phyloP scores from a whole-genome alignment of 1,139 yeast species.

The Sugiyamaella sp. region DNA sequence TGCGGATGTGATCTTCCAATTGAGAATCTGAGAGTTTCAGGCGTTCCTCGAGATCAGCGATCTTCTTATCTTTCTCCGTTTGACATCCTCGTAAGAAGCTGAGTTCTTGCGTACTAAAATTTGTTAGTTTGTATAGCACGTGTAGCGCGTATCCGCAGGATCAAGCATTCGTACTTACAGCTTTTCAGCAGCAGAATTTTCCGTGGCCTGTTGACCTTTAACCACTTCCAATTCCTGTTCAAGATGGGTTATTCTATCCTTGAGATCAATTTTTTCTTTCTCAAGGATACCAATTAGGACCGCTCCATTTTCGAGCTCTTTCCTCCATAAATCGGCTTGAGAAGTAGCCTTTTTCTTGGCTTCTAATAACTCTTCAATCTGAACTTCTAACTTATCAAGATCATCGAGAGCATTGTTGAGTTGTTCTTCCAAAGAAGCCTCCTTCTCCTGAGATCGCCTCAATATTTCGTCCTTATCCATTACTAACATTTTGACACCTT shows the following conservation, averaged over 20 bases:
- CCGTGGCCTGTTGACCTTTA: conserved; percentile 23
- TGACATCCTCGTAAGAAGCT: conserved; percentile 32
- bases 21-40: conserved; percentile 43
- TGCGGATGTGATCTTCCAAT: conserved; percentile 44
- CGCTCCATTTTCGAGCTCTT: conserved; percentile 43
- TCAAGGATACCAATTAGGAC: conserved; percentile 40
- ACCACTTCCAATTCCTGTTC: conserved; percentile 35
- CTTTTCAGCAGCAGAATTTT: conserved; percentile 27
- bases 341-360: conserved; percentile 44
- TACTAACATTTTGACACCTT: conserved; percentile 47
- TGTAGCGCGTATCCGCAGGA: not conserved
- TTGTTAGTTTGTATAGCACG: not conserved
- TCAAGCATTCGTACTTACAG: conserved; percentile 15
- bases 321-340: conserved; percentile 39
- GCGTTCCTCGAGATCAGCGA: conserved; percentile 42
- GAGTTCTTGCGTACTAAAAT: conserved; percentile 32
- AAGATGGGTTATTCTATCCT: conserved; percentile 31
- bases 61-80: conserved; percentile 43
- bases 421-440: conserved; percentile 47
- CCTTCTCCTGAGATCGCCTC: conserved; percentile 45
- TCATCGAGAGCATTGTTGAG: conserved; percentile 43
- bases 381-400: conserved; percentile 44
- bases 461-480: conserved; percentile 50
- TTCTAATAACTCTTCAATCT: conserved; percentile 43
- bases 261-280: conserved; percentile 39